These are phyloP conservation scores for Ophiostoma triangulosporum DNA, from an alignment of 2,329 filamentous ascomycete species.

Conservation along the genomic window DNA sequence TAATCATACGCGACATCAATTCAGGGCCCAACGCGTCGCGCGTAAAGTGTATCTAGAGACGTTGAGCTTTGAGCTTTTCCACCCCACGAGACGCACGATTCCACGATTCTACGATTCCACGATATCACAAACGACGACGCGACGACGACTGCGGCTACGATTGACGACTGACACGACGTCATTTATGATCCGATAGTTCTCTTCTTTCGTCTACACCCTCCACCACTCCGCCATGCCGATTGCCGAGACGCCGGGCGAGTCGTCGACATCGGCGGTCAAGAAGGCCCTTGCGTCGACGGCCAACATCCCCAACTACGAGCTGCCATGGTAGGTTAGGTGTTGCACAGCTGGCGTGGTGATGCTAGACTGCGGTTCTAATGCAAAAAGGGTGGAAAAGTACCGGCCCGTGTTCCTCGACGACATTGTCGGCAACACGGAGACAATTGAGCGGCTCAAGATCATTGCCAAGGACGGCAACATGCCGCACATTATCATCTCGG, in stretches of 20 bases:
- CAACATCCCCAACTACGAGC: slow-evolving; percentile 50
- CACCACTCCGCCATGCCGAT: slow-evolving; percentile 26
- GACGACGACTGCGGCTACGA: not conserved
- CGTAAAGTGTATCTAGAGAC: not conserved
- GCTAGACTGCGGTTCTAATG: not conserved
- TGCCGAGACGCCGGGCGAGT: slow-evolving; percentile 42
- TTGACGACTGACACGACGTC: not conserved
- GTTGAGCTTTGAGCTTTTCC: not conserved
- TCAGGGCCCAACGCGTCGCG: not conserved
- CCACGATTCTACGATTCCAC: not conserved
- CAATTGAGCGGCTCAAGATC: slow-evolving; percentile 92
- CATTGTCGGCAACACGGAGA: slow-evolving; percentile 95
- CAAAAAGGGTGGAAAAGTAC: slow-evolving; percentile 88
- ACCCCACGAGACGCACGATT: not conserved
- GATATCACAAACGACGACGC: not conserved
- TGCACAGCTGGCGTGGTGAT: not conserved
- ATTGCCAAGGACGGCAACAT: slow-evolving; percentile 98
- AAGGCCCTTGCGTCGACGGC: slow-evolving; percentile 37
- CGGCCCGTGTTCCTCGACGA: slow-evolving; percentile 89
- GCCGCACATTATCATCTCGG: slow-evolving; percentile 98
- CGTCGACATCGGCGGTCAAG: slow-evolving; percentile 44
- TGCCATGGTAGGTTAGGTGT: slow-evolving; percentile 50
- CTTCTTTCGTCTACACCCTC: not conserved
- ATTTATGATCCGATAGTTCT: no score
- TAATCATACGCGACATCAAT: not conserved